Percentiles rank a stretch among this genome's conserved stretches.
These are phyloP conservation scores for Wallacemonas sp. DNA, from an alignment of 208 protist species.

Conservation along the genomic window DNA sequence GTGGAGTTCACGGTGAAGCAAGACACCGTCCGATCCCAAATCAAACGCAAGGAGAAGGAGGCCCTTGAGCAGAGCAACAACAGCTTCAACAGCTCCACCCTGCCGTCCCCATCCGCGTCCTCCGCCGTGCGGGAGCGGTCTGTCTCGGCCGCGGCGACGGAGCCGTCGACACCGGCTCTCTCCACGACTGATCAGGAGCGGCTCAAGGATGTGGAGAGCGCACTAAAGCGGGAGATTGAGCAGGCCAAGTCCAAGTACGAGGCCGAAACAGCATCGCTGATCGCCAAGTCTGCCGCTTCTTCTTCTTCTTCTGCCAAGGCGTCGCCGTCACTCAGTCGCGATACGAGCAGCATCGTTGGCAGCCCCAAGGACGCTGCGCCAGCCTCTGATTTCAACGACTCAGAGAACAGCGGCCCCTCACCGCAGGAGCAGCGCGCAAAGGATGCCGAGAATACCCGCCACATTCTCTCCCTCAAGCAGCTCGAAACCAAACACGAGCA, in stretches of 20 bases:
- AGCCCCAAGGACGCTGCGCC: too few relatives aligned
- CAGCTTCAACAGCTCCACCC: neutral
- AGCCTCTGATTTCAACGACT: too few relatives aligned
- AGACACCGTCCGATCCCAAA: slow-evolving; percentile 10
- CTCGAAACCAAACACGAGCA: slow-evolving; percentile 56
- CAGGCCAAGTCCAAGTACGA: slow-evolving; percentile 27
- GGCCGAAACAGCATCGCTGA: slow-evolving; percentile 42
- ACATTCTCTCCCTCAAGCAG: slow-evolving; percentile 39
- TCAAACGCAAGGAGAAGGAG: slow-evolving; percentile 19
- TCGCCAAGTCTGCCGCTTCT: slow-evolving; percentile 5
- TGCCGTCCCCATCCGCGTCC: neutral
- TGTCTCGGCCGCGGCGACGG: too few relatives aligned
- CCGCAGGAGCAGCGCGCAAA: slow-evolving; percentile 30
- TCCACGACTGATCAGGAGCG: too few relatives aligned
- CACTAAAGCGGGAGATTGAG: slow-evolving; percentile 26
- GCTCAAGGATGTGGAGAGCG: slow-evolving; percentile 36
- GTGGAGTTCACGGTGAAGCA: slow-evolving; percentile 18
- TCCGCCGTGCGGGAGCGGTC: slow-evolving; percentile 6
- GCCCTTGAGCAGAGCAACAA: slow-evolving; percentile 13
- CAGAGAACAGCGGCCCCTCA: too few relatives aligned
- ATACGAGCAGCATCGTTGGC: too few relatives aligned
- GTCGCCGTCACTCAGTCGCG: too few relatives aligned
- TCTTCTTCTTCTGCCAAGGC: neutral
- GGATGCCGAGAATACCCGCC: slow-evolving; percentile 35
- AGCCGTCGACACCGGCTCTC: too few relatives aligned